Base-by-base conservation (phyloP, 2,329 filamentous ascomycete species). In the Gliomastix tumulicola region DNA sequence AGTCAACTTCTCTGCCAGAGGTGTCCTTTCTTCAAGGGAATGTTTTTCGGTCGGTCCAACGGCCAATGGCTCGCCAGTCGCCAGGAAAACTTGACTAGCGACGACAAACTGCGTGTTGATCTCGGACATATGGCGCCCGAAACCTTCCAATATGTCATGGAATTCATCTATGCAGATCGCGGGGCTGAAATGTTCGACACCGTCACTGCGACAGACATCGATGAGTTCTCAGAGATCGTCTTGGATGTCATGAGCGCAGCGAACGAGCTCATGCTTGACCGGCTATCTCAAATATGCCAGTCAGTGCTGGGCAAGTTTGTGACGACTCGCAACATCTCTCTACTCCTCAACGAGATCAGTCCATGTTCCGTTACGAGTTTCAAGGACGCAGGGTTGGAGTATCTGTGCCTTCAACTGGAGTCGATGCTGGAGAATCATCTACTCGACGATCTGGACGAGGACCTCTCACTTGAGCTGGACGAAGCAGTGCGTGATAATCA, bases 181-280 rank as follows among this genome's bases (percentile, higher is more conserved):
- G 88, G 88, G 1, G 70, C 78, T 17, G 82, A 89, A 41, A 65
- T 97, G 2, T 97, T 98, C 49, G 79, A 95, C 45, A 69, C 83
- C 21, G 74, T 92, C 6, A 74, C 83, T 13, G 74, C 76, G 23
- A 65, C 76, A 9, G 30, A 23, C 13, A 61, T 94, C 6, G 88
- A 96, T 46, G 83, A 88, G 32, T 88, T 95, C 44, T 78, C 89
- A 5, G 88, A 97, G 48, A 67, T 92, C n/a, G 73, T 96, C 8
- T 74, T 97, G 62, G 88, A 95, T 48, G 85, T 97, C 31, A 82
- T 97, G 74, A 79, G 79, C 38, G 82, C 87, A 36, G 88, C 89
- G 11, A 92, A 98, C 53, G 90, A 98, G 58, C 66, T 98, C 39
- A 96, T 98, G 89, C 73, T 98, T 32, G 88, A 96, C 54, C 76